phyloP scores from a whole-genome alignment of 495 filamentous ascomycete genomes.

The Ascodesmis nigricans region DNA sequence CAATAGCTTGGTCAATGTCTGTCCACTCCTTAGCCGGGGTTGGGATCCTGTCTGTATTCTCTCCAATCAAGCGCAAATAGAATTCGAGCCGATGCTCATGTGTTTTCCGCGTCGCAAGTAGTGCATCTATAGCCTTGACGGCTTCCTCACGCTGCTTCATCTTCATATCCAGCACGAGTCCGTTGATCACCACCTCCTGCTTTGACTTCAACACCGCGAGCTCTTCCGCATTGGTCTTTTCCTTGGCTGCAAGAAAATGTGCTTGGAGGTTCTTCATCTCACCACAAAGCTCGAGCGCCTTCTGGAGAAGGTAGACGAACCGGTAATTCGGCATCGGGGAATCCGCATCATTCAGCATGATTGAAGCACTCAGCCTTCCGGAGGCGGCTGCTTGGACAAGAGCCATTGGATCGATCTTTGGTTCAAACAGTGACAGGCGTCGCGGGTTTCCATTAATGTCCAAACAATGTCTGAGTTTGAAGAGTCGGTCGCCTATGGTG shows the following conservation, averaged over 20 bases:
- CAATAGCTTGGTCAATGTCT: conserved; percentile 8
- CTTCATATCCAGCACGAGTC: conserved; percentile 8
- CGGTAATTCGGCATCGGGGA: conserved; percentile 24
- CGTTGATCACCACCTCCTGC: conserved; percentile 8
- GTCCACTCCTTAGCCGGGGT: conserved; percentile 2
- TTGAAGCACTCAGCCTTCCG: conserved; percentile 7
- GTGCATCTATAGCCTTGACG: conserved; percentile 5
- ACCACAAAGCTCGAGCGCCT: conserved; percentile 20
- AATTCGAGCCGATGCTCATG: conserved; percentile 4
- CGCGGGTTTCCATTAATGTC: conserved; percentile 22
- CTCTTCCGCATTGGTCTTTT: conserved; percentile 18
- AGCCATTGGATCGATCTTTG: conserved; percentile 18
- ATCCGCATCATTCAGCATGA: conserved; percentile 12
- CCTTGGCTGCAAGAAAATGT: conserved; percentile 9
- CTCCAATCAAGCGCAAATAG: conserved; percentile 9
- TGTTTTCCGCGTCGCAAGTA: conserved; percentile 7
- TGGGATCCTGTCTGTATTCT: background rate
- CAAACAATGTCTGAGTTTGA: conserved; percentile 21
- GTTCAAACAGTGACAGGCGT: conserved; percentile 19
- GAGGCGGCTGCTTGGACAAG: conserved; percentile 12
- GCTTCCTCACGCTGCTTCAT: conserved; percentile 8
- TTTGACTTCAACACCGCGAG: conserved; percentile 6
- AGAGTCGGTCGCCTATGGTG: conserved; percentile 22
- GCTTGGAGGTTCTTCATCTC: conserved; percentile 17
- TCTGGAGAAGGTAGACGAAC: conserved; percentile 18